Conservation (phyloP, 129 eudicot genomes). For the Ambrosia artemisiifolia region DNA sequence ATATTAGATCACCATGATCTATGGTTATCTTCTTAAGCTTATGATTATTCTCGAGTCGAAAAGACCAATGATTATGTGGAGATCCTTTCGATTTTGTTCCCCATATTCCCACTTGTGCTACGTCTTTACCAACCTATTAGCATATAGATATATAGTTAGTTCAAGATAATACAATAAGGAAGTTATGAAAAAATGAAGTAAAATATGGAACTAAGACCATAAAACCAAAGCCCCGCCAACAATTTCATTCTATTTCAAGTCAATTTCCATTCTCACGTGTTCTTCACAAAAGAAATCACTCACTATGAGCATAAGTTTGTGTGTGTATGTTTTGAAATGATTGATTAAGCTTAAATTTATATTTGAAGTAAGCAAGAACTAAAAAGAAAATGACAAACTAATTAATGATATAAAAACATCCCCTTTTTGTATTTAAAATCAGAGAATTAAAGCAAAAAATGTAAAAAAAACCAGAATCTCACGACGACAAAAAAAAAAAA, state of each 20-base stretch:
- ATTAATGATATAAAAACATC: neutral
- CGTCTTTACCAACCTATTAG: slow-evolving; percentile 19
- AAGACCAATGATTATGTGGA: slow-evolving; percentile 17
- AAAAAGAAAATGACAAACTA: neutral
- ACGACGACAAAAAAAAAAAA: too few species aligned
- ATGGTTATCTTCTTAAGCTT: slow-evolving; percentile 30
- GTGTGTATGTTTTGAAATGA: neutral
- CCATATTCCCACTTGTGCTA: slow-evolving; percentile 31
- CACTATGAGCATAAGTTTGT: neutral
- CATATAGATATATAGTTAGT: neutral
- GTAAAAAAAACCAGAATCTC: neutral
- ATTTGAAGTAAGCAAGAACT: neutral
- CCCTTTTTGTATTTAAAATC: neutral
- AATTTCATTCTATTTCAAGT: neutral
- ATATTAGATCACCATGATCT: slow-evolving; percentile 28
- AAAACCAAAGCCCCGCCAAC: neutral
- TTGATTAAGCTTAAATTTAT: neutral
- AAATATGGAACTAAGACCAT: neutral
- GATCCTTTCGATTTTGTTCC: slow-evolving; percentile 21
- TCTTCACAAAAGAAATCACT: neutral
- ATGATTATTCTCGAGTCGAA: slow-evolving; percentile 20
- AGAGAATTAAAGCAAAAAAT: neutral
- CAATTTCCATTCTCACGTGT: neutral
- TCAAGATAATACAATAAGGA: neutral
- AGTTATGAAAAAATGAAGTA: too few species aligned